phyloP scores from a whole-genome alignment of 2,329 filamentous ascomycete species.

The Talaromyces amestolkiae region DNA sequence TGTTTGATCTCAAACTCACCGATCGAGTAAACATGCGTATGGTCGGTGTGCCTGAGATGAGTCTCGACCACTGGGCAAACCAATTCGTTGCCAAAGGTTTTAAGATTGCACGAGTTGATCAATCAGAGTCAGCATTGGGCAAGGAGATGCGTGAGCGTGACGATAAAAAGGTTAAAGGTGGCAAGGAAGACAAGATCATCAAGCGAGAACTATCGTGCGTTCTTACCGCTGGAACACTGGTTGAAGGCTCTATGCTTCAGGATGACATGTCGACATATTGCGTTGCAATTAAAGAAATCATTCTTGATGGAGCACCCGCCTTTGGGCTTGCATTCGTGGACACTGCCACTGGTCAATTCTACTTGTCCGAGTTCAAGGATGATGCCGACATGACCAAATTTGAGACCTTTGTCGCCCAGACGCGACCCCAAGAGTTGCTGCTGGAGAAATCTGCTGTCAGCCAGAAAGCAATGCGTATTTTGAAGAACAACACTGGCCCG shows the following conservation, averaged over 20 bases:
- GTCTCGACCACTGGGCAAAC: constrained; percentile 94
- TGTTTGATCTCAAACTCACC: constrained; percentile 96
- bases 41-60: constrained; percentile 95
- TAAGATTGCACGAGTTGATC: constrained; percentile 95
- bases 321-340: constrained; percentile 96
- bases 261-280: constrained; percentile 97
- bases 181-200: constrained; percentile 90
- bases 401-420: constrained; percentile 94
- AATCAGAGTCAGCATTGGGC: constrained; percentile 90
- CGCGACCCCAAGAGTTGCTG: constrained; percentile 79
- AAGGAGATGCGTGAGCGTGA: constrained; percentile 99
- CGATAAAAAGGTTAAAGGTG: constrained; percentile 52
- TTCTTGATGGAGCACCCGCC: constrained; percentile 68
- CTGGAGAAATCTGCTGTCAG: constrained; percentile 85
- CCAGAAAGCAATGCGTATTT: constrained; percentile 81
- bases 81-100: constrained; percentile 97
- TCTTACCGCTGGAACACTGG: constrained; percentile 85
- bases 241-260: constrained; percentile 94
- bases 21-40: constrained; percentile 99
- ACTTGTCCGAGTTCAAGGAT: constrained; percentile 85
- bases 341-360: constrained; percentile 92
- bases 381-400: constrained; percentile 94
- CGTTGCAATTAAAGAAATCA: constrained; percentile 82
- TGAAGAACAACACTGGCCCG: constrained; percentile 92
- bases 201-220: constrained; percentile 86